Evolutionary conservation across 176 grass and related monocot species (phyloP).

Genomic region (Cymbopogon citratus): DNA sequence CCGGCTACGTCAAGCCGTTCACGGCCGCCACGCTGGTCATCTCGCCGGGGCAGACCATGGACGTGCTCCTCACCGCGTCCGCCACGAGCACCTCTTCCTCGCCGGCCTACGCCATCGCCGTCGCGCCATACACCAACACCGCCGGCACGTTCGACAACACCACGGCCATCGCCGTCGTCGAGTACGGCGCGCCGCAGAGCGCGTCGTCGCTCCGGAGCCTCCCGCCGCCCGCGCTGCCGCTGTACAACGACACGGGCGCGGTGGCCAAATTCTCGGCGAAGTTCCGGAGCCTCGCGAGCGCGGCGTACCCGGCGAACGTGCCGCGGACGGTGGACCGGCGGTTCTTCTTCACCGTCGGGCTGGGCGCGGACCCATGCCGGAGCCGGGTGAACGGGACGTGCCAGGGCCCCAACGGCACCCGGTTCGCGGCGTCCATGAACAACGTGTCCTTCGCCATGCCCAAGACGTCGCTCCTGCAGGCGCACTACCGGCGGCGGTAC

Average conservation of each 20-base stretch:
- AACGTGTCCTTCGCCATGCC: conserved; percentile 70
- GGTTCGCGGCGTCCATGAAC: conserved; percentile 61
- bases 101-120: conserved; percentile 47
- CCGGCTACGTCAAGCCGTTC: conserved; percentile 73
- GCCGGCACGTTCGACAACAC: conserved; percentile 82
- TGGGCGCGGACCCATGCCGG: conserved; percentile 53
- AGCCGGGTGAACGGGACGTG: conserved; percentile 48
- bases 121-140: conserved; percentile 46
- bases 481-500: conserved; percentile 65
- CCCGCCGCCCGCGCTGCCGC: conserved; percentile 38
- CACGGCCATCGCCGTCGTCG: conserved; percentile 55
- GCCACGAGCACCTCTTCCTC: neutral
- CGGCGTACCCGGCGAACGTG: conserved; percentile 49
- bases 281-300: conserved; percentile 66
- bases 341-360: conserved; percentile 75
- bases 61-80: conserved; percentile 55
- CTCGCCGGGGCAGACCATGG: conserved; percentile 60
- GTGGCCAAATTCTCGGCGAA: conserved; percentile 56
- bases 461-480: conserved; percentile 56
- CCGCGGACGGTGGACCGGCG: conserved; percentile 35
- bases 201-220: neutral
- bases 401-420: conserved; percentile 64
- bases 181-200: conserved; percentile 32
- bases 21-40: conserved; percentile 43
- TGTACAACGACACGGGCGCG: conserved; percentile 57